Evolutionary conservation across 352 stramenopile species (phyloP), one percentile per base, ranked within the genome.

Genomic region (Blastocystis sp.): DNA sequence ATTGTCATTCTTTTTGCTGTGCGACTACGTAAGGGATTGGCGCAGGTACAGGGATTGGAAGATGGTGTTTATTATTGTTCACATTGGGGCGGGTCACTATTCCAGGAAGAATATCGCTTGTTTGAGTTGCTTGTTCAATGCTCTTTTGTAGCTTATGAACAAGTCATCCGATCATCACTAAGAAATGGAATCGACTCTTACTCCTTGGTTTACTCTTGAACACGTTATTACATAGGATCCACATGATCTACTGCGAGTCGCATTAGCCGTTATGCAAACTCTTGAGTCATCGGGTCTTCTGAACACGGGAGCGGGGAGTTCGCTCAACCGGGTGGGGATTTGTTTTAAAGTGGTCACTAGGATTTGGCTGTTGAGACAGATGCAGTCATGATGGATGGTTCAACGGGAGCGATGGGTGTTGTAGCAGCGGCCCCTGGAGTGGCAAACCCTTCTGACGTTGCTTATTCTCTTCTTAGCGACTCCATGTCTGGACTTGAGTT

Each of bases 241-340:
- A 4, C 49, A 73, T 2, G 21, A 49, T 18, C 21, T 40, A 7
- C 34, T 48, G 40, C 34, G 51, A 32, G 38, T 44, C 18, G 69
- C 69, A 0, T 36, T 29, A 18, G 14, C 29, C 14, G 48, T 81
- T 14, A 81, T 81, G 69, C 24, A 29, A 61, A 0, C 38, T 64
- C 27, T 81, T 16, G 69, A 81, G 27, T 27, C 21, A 29, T 81
- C 69, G 8, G 69, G 69, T 42, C n/a, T 81, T n/a, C 44, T 81
- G 46, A 81, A 81, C 38, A 63, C 69, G 18, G 69, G 69, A 0
- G 49, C n/a, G 9, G 69, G 69, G 36, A 81, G 69, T 46, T 21
- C 42, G 16, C 48, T 81, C 1, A 81, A 36, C 14, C 46, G 48
- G 63, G 69, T 61, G 32, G 21, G 36, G 14, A n/a, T n/a, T 24